phyloP scores from a whole-genome alignment of 768 basidiomycete species.

The Termitomyces sp. region DNA sequence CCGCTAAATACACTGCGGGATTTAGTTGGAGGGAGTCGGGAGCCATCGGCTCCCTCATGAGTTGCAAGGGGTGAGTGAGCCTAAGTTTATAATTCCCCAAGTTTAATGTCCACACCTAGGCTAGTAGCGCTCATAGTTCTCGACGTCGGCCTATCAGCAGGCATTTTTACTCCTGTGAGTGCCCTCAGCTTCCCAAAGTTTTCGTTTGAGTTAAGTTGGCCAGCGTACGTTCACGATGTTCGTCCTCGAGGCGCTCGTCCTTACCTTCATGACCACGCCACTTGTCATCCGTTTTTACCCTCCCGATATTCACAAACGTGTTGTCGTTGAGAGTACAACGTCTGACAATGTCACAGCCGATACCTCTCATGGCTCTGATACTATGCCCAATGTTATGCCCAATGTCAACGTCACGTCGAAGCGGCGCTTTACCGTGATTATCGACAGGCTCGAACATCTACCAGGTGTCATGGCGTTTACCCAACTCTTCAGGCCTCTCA shows the following conservation, averaged over 20 bases:
- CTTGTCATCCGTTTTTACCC: slow-evolving; percentile 69
- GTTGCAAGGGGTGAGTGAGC: slow-evolving; percentile 78
- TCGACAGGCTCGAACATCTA: slow-evolving; percentile 88
- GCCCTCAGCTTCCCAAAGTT: neutral
- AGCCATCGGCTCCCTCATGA: slow-evolving; percentile 91
- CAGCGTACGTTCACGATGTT: slow-evolving; percentile 91
- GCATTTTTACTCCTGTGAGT: slow-evolving; percentile 61
- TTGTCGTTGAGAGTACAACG: slow-evolving; percentile 40
- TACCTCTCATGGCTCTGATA: neutral
- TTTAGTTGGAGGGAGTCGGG: slow-evolving; percentile 80
- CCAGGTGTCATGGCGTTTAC: slow-evolving; percentile 88
- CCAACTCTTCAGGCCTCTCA: slow-evolving; percentile 63
- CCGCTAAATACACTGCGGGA: slow-evolving; percentile 63
- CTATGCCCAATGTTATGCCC: slow-evolving; percentile 22
- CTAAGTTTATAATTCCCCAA: neutral
- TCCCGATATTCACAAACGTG: slow-evolving; percentile 50
- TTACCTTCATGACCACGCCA: slow-evolving; percentile 88
- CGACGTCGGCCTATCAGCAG: slow-evolving; percentile 84
- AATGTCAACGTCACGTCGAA: slow-evolving; percentile 17
- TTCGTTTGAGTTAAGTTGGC: neutral
- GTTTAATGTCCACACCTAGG: slow-evolving; percentile 31
- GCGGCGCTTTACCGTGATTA: slow-evolving; percentile 71
- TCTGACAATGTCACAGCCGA: slow-evolving; percentile 36
- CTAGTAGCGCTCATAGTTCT: slow-evolving; percentile 94
- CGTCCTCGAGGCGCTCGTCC: slow-evolving; percentile 76